These are phyloP conservation scores for Clarkia xantiana DNA, from an alignment of 345 rosid genomes.

Conservation along the genomic window DNA sequence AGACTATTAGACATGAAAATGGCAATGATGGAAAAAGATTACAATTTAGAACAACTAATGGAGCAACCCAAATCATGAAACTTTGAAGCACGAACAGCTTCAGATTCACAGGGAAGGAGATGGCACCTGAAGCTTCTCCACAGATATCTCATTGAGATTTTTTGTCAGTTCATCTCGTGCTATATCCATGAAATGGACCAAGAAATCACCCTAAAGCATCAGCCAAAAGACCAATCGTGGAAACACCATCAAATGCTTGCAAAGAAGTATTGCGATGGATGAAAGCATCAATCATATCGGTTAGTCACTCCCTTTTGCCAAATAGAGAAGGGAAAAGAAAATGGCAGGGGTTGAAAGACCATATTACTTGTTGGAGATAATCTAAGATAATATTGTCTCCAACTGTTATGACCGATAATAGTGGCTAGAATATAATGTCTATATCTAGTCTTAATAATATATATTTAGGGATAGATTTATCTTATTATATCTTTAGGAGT, in stretches of 20 bases:
- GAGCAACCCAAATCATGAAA: not conserved
- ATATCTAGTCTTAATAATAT: too few species aligned
- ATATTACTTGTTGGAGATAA: too few species aligned
- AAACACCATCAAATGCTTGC: constrained; percentile 2
- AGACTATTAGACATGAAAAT: constrained; percentile 32
- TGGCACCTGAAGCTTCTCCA: constrained; percentile 82
- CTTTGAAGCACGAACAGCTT: not conserved
- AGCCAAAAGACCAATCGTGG: not conserved
- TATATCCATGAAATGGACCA: constrained; percentile 98
- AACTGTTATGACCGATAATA: too few species aligned
- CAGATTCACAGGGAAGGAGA: not conserved
- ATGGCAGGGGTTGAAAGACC: too few species aligned
- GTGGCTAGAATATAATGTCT: too few species aligned
- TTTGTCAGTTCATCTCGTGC: constrained; percentile 84
- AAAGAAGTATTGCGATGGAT: not conserved
- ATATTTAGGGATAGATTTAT: too few species aligned
- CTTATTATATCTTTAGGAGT: too few species aligned
- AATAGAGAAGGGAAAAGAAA: too few species aligned
- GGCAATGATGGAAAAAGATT: not conserved
- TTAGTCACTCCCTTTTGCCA: too few species aligned
- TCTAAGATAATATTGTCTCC: too few species aligned
- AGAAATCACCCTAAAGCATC: constrained; percentile 69
- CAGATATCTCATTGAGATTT: constrained; percentile 65
- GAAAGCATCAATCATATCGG: not conserved
- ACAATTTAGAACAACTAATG: constrained; percentile 2